Base-by-base conservation (phyloP, 805 yeast species). In the Phaffomyces opuntiae region DNA sequence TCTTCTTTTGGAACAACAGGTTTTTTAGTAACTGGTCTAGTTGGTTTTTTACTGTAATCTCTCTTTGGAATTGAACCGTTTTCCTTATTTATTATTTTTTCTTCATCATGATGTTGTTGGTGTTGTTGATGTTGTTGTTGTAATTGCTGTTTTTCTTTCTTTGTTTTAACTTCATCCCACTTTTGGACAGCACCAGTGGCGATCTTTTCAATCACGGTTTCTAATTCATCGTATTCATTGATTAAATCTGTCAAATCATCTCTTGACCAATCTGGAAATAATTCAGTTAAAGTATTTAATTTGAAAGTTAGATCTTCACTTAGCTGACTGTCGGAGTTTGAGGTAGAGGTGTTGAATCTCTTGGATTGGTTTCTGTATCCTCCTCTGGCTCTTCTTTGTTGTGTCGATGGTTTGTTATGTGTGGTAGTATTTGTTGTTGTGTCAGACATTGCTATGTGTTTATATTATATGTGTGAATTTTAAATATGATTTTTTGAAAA, bases 251-350 rank as follows among this genome's bases (percentile, higher is more conserved):
- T 68, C 61, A 93, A 78, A 62, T 93, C 99, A 27, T 86, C 95
- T 45, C 75, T 72, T 40, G 86, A 77, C 99, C 99, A 93, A 62
- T 87, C 96, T 38, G 97, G 96, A 70, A 93, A 90, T 72, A 93
- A 74, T 67, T 91, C 98, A 42, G 74, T 65, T 55, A 91, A 76
- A 34, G 85, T 78, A 44, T 66, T 66, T 48, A 78, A 70, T 62
- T 75, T 70, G 45, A 56, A 56, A 48, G 63, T 63, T 39, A 59
- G 49, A 41, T 63, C 69, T 37, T 66, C 59, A 45, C 54, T 60
- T 41, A 59, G 47, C 49, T 62, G 64, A 26, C 25, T 24, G 14
- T n/a, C 17, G 12, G 50, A 43, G 13, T 51, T 29, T 8, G 48
- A 43, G 17, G 33, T 14, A 5, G 43, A 21, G 7, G 47, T 60